Base-by-base conservation (phyloP, 2,329 filamentous ascomycete species). In the Fusarium sp. region DNA sequence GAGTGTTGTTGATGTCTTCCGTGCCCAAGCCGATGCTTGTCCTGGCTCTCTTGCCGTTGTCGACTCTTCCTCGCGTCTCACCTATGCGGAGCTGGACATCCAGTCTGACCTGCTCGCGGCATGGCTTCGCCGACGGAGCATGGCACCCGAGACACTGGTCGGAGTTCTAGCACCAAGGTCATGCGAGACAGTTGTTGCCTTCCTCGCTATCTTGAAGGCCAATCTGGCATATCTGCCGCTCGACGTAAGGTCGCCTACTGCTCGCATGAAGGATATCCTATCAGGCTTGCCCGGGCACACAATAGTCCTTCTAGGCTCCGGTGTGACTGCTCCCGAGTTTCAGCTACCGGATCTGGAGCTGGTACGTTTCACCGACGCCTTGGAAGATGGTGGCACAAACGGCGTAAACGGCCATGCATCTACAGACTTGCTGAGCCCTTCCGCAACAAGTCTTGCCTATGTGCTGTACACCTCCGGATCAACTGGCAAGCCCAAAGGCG, bases 401-500 rank as follows among this genome's bases (percentile, higher is more conserved):
- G 1, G 3, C 1, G 4, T 35, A 9, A 7, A 19, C 2, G 11
- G 14, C 3, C 11, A 19, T 9, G 0, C 19, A 4, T 1, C 23
- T 17, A 6, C 6, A 4, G 15, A 25, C 6, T 11, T 17, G n/a
- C 19, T 10, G 3, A 44, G 11, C 2, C 58, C 54, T 7, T 41
- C 47, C 0, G 54, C 56, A 0, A 50, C 42, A 4, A 62, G 53
- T 4, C 60, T 68, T 0, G 63, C 63, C 3, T 70, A 71, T 21
- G 79, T 82, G 54, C 78, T 82, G 65, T 83, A 82, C 59, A 83
- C 81, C 6, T 82, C 80, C 5, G 81, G 81, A 3, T 82, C 79
- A 7, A 83, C 81, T 0, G 81, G 81, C 3, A 70, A 72, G 25
- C 81, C 81, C 3, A 83, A 83, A 68, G 81, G 81, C 29, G 80